Conservation (phyloP, 2,329 filamentous ascomycete genomes). For the Fusarium avenaceum region DNA sequence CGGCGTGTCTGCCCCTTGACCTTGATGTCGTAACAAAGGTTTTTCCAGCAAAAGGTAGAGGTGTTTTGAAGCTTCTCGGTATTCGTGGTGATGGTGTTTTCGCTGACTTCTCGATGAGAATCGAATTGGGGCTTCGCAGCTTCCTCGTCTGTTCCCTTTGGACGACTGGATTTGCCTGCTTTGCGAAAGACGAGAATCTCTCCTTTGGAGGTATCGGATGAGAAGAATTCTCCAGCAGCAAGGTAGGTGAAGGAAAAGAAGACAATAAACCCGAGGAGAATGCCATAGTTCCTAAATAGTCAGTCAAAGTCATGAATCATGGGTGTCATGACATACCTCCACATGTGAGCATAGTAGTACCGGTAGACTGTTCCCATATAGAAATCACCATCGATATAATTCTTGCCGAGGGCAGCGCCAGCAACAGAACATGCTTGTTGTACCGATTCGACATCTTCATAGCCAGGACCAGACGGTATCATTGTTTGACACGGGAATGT, state of each 20-base stretch:
- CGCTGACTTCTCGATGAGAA: too few species aligned
- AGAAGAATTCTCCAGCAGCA: conserved; percentile 17
- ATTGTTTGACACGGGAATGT: conserved; percentile 60
- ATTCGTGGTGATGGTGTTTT: too few species aligned
- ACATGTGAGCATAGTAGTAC: conserved; percentile 69
- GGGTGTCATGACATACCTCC: conserved; percentile 52
- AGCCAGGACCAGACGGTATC: conserved; percentile 46
- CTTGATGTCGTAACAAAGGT: conserved; percentile 79
- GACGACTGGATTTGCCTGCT: conserved; percentile 62
- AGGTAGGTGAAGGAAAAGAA: conserved; percentile 36
- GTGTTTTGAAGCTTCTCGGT: neutral
- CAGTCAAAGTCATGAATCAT: too few species aligned
- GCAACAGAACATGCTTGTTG: conserved; percentile 17
- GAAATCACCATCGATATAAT: conserved; percentile 30
- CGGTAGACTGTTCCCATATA: conserved; percentile 40
- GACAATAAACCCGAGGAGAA: conserved; percentile 32
- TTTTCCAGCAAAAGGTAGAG: conserved; percentile 74
- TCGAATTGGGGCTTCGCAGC: neutral
- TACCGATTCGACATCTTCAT: neutral
- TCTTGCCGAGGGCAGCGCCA: conserved; percentile 25
- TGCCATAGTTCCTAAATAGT: conserved; percentile 38
- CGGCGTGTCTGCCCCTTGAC: conserved; percentile 72
- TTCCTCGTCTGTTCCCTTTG: neutral
- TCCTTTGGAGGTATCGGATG: conserved; percentile 29
- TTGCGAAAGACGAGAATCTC: conserved; percentile 56